A percentile compares a stretch with the other conserved stretches of the same genome.
phyloP scores from a whole-genome alignment of 2,329 filamentous ascomycete genomes.

The Colletotrichum chrysophilum region DNA sequence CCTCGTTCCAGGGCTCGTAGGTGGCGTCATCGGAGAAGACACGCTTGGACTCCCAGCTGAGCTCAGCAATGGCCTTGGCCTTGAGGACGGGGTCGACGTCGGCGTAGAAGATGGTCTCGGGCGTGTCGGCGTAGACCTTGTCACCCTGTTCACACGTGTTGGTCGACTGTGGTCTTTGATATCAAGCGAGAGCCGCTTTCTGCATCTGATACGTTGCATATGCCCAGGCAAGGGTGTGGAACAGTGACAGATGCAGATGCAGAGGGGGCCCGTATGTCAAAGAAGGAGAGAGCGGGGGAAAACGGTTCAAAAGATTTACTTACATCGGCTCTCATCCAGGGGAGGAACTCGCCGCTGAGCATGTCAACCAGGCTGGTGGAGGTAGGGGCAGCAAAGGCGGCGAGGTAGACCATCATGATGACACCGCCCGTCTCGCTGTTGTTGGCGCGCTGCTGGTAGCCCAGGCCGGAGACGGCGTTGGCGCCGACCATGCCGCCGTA shows the following conservation, averaged over 20 bases:
- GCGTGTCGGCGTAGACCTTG: constrained; percentile 5
- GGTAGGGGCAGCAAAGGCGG: constrained; percentile 33
- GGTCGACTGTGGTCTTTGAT: not conserved
- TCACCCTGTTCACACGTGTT: constrained; percentile 4
- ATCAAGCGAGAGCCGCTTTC: not conserved
- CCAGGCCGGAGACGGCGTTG: constrained; percentile 39
- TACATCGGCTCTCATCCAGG: constrained; percentile 32
- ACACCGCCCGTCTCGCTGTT: constrained; percentile 41
- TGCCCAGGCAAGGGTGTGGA: not conserved
- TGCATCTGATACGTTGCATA: not conserved
- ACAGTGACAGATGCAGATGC: constrained; percentile 8
- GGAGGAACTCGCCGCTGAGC: constrained; percentile 25
- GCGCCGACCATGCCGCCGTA: constrained; percentile 46
- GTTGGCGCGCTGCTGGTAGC: constrained; percentile 34
- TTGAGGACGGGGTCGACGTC: constrained; percentile 23
- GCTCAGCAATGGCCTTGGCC: constrained; percentile 19
- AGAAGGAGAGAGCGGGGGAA: not conserved
- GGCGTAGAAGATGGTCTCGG: constrained; percentile 28
- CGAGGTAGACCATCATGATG: constrained; percentile 37
- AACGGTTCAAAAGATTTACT: not conserved
- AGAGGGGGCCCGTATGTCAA: not conserved
- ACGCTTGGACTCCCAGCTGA: not conserved
- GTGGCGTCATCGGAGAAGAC: constrained; percentile 27
- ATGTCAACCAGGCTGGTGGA: constrained; percentile 27
- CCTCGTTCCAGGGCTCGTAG: constrained; percentile 31